A percentile compares a stretch with the other conserved stretches of the same genome.
These are phyloP conservation scores for Blastocystis sp. DNA, from an alignment of 352 stramenopile genomes.

Conservation along the genomic window DNA sequence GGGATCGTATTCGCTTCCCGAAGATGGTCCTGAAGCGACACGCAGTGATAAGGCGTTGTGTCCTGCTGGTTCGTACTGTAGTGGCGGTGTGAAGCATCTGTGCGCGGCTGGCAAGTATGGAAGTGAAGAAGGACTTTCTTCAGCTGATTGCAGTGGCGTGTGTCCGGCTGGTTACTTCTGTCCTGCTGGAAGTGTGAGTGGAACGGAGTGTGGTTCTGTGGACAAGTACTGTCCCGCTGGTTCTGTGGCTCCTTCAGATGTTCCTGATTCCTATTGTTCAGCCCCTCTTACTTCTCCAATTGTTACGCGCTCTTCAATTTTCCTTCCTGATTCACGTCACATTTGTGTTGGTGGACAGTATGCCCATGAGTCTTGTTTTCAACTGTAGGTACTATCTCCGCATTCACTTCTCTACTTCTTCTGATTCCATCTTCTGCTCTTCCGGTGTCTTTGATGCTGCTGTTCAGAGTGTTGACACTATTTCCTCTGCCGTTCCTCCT, in stretches of 20 bases:
- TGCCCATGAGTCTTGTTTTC: neutral
- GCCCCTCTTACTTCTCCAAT: neutral
- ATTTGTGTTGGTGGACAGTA: conserved; percentile 46
- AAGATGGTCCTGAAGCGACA: too few relatives aligned
- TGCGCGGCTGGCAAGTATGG: too few relatives aligned
- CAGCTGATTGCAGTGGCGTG: neutral
- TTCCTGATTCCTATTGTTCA: neutral
- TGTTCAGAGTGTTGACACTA: neutral
- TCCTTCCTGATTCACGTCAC: neutral
- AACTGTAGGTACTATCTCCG: neutral
- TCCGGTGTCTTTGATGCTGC: neutral
- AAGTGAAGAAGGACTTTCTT: neutral
- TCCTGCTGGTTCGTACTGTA: too few relatives aligned
- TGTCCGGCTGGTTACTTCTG: too few relatives aligned
- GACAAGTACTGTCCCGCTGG: too few relatives aligned
- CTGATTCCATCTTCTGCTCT: neutral
- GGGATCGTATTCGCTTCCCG: too few relatives aligned
- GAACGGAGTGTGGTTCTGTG: too few relatives aligned
- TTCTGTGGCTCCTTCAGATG: too few relatives aligned
- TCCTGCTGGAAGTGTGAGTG: too few relatives aligned
- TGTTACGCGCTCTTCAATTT: neutral
- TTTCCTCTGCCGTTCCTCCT: neutral
- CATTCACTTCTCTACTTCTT: neutral
- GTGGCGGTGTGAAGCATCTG: too few relatives aligned
- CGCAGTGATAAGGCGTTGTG: too few relatives aligned